phyloP scores from a whole-genome alignment of 1,139 yeast genomes.

The Candida sp. region DNA sequence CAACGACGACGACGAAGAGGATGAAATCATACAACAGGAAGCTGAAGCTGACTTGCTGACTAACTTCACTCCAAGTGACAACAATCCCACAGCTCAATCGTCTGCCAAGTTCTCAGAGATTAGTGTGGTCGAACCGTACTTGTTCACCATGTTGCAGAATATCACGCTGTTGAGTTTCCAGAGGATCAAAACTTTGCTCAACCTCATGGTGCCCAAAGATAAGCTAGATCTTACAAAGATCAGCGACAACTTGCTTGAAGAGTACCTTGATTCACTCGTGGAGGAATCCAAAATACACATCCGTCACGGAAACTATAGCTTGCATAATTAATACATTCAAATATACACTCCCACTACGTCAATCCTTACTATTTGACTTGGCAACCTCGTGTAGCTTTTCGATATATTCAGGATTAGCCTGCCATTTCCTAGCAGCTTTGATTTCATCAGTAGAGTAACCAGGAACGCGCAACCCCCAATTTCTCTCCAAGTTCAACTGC shows the following conservation, averaged over 20 bases:
- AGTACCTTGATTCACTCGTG: constrained; percentile 21
- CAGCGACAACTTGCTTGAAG: constrained; percentile 9
- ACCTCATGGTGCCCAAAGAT: constrained; percentile 14
- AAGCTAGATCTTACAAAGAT: constrained; percentile 10
- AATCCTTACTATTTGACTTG: constrained; percentile 7
- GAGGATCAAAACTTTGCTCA: constrained; percentile 16
- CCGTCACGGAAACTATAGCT: constrained; percentile 20
- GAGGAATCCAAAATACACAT: constrained; percentile 18
- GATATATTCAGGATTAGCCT: constrained; percentile 71
- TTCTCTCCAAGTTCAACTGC: constrained; percentile 90
- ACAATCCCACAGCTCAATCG: not conserved
- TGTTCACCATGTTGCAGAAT: constrained; percentile 11
- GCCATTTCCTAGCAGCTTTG: constrained; percentile 81
- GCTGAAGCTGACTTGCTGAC: not conserved
- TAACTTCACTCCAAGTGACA: constrained; percentile 3
- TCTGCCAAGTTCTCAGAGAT: constrained; percentile 7
- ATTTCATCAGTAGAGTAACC: constrained; percentile 94
- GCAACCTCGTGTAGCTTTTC: constrained; percentile 49
- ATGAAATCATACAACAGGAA: not conserved
- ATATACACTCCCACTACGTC: not conserved
- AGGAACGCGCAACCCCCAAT: constrained; percentile 95
- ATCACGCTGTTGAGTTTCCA: constrained; percentile 11
- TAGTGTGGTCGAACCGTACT: constrained; percentile 9
- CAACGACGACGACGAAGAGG: constrained; percentile 20
- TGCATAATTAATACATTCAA: constrained; percentile 6